Conservation (phyloP, 2,329 filamentous ascomycete genomes). For the Aureobasidium sp. region DNA sequence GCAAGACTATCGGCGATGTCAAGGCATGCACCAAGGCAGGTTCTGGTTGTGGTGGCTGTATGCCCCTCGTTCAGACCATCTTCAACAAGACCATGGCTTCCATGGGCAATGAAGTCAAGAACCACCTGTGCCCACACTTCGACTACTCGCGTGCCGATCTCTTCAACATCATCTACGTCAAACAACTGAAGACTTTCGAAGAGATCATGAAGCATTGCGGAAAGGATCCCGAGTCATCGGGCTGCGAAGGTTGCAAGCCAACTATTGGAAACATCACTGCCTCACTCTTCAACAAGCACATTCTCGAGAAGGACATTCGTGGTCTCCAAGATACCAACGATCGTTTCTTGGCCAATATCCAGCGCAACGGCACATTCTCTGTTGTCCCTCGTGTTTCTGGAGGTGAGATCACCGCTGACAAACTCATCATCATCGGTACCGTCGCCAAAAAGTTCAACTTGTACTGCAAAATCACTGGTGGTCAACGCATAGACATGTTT, state of each 20-base stretch:
- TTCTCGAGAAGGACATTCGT: conserved; percentile 62
- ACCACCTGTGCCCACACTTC: conserved; percentile 80
- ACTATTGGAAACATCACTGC: conserved; percentile 72
- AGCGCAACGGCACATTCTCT: conserved; percentile 84
- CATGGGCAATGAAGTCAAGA: conserved; percentile 81
- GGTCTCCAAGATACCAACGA: conserved; percentile 89
- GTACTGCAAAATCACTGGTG: conserved; percentile 89
- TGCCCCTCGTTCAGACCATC: conserved; percentile 80
- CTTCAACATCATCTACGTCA: conserved; percentile 83
- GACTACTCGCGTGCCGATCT: conserved; percentile 77
- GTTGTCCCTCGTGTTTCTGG: conserved; percentile 76
- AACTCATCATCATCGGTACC: conserved; percentile 71
- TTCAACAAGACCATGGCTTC: conserved; percentile 82
- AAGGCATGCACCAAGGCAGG: conserved; percentile 92
- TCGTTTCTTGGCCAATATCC: conserved; percentile 78
- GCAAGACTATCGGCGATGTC: conserved; percentile 72
- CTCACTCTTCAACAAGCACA: conserved; percentile 73
- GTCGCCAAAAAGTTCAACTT: conserved; percentile 77
- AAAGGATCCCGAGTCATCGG: conserved; percentile 60
- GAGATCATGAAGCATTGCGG: conserved; percentile 75
- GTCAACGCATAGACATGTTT: conserved; percentile 88
- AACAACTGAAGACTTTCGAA: conserved; percentile 61
- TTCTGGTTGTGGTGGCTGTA: conserved; percentile 82
- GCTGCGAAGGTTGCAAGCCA: conserved; percentile 83
- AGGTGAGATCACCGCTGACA: conserved; percentile 82